Evolutionary conservation across 2,329 filamentous ascomycete genomes (phyloP).

Genomic region (Arthrobotrys megalospora): DNA sequence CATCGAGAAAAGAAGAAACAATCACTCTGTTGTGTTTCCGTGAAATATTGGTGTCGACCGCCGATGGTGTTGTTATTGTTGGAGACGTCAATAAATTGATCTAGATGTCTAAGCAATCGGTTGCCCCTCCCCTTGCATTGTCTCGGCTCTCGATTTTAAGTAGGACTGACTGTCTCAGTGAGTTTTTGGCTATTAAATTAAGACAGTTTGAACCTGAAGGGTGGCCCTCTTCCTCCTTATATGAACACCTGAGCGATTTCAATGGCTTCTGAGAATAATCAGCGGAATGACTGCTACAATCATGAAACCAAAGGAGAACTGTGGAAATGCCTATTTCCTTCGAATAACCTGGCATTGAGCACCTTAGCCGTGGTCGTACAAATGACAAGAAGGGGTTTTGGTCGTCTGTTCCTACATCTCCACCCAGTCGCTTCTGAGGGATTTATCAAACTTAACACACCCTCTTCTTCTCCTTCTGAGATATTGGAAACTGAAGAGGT

Average conservation of each 20-base stretch:
- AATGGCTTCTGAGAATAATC: background rate
- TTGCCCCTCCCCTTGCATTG: background rate
- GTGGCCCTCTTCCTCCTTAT: slow-evolving; percentile 1
- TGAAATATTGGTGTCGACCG: background rate
- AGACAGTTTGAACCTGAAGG: background rate
- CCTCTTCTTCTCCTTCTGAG: slow-evolving; percentile 1
- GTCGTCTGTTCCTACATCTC: background rate
- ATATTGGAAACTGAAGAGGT: background rate
- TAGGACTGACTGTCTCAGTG: slow-evolving; percentile 4
- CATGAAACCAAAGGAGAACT: background rate
- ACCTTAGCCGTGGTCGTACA: background rate
- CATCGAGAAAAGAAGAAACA: too few species aligned
- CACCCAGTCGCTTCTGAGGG: slow-evolving; percentile 1
- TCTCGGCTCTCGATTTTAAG: slow-evolving; percentile 2
- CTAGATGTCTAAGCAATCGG: background rate
- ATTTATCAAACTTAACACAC: background rate
- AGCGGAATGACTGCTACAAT: background rate
- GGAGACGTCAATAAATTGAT: background rate
- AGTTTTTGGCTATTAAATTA: background rate
- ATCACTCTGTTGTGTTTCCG: background rate
- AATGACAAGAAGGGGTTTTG: background rate
- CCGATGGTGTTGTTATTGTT: slow-evolving; percentile 7
- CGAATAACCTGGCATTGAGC: background rate
- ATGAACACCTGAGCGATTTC: background rate
- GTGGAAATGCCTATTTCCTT: background rate